Conservation (phyloP, 768 basidiomycete species). For the Kockovaella imperatae region DNA sequence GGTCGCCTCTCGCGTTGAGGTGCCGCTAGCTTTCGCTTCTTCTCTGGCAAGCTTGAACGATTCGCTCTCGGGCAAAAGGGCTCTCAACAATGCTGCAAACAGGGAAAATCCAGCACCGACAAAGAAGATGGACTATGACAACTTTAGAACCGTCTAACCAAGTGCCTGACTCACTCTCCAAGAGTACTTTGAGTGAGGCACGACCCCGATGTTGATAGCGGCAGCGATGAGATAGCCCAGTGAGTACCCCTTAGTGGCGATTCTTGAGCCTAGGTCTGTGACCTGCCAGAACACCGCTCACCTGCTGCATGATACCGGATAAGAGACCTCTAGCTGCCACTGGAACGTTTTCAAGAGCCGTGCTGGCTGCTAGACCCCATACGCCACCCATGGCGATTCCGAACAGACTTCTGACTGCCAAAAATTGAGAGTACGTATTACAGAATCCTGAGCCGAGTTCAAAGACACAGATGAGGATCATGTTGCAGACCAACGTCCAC, state of each 20-base stretch:
- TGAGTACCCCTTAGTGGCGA: too few species aligned
- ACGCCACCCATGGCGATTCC: slow-evolving; percentile 49
- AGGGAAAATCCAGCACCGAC: slow-evolving; percentile 58
- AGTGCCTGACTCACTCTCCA: slow-evolving; percentile 58
- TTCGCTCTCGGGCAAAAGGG: slow-evolving; percentile 64
- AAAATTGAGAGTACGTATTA: slow-evolving; percentile 66
- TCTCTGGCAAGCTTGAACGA: slow-evolving; percentile 56
- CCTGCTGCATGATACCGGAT: slow-evolving; percentile 67
- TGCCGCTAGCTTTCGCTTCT: slow-evolving; percentile 48
- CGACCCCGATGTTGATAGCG: slow-evolving; percentile 60
- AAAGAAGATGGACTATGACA: slow-evolving; percentile 66
- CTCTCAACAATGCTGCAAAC: slow-evolving; percentile 59
- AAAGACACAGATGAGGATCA: slow-evolving; percentile 61
- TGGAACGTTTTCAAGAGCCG: slow-evolving; percentile 71
- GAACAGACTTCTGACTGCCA: slow-evolving; percentile 66
- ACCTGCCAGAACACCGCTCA: too few species aligned
- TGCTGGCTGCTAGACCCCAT: slow-evolving; percentile 68
- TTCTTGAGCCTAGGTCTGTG: too few species aligned
- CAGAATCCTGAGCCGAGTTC: slow-evolving; percentile 76
- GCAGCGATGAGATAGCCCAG: slow-evolving; percentile 80
- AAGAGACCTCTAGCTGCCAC: slow-evolving; percentile 76
- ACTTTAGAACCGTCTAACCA: not conserved
- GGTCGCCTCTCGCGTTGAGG: slow-evolving; percentile 51
- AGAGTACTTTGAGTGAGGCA: slow-evolving; percentile 43
- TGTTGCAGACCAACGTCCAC: slow-evolving; percentile 58